Evolutionary conservation across 352 stramenopile species (phyloP).

Genomic region (Thalassiosira livingstoniorum): DNA sequence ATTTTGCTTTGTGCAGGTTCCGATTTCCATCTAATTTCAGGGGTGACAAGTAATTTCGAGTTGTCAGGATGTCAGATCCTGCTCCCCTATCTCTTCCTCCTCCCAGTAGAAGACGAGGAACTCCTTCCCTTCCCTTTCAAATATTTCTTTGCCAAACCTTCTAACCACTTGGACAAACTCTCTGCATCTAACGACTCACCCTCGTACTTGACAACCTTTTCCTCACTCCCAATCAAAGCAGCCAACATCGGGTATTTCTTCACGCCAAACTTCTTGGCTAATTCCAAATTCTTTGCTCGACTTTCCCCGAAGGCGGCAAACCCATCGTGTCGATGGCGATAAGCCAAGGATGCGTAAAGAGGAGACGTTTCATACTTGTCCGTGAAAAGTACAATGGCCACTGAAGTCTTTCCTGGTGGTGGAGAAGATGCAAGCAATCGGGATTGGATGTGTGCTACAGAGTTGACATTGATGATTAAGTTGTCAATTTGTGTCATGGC

Average conservation of each 20-base stretch:
- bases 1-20: no score
- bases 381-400: slow-evolving; percentile 71
- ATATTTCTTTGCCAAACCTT: slow-evolving; percentile 50
- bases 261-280: slow-evolving; percentile 69
- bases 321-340: slow-evolving; percentile 66
- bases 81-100: neutral
- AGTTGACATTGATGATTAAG: slow-evolving; percentile 78
- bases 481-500: slow-evolving; percentile 60
- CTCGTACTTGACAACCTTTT: slow-evolving; percentile 53
- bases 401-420: slow-evolving; percentile 29
- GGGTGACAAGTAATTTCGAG: no score
- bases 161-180: slow-evolving; percentile 63
- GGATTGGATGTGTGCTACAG: slow-evolving; percentile 61
- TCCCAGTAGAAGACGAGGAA: neutral
- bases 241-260: slow-evolving; percentile 76
- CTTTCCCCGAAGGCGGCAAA: slow-evolving; percentile 78
- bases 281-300: slow-evolving; percentile 67
- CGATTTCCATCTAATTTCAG: no score
- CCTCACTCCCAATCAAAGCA: slow-evolving; percentile 68
- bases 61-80: no score
- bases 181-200: slow-evolving; percentile 53
- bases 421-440: slow-evolving; percentile 56
- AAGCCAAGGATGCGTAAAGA: slow-evolving; percentile 75
- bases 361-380: slow-evolving; percentile 82
- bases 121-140: neutral